Evolutionary conservation across 2,329 filamentous ascomycete genomes (phyloP), one percentile per base, ranked within the genome.

Genomic region (Ceratocystis lukuohia): DNA sequence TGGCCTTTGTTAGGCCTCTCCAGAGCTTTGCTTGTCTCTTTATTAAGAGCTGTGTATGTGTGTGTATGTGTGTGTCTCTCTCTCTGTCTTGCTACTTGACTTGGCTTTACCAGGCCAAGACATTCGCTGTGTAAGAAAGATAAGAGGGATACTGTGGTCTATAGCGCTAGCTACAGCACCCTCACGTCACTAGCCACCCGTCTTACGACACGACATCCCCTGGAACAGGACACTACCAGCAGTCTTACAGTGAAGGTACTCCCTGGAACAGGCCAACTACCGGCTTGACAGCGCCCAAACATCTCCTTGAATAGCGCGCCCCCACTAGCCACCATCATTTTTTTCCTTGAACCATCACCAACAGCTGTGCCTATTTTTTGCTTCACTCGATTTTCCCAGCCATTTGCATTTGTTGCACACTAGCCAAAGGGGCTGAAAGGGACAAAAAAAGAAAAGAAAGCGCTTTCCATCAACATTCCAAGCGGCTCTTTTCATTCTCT

Each of bases 361-460:
- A 15, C 28, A 12, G 46, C 37, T 15, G 37, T 41, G 37, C 37
- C 37, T 41, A 41, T 62, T n/a, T 65, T 44, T 33, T 28, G 48
- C 25, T 46, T 44, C 10, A 15, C n/a, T 56, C 33, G n/a, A 53
- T 53, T 65, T 59, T 37, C 63, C 63, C 63, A 65, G 63, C 63
- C 63, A 65, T 57, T 25, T 41, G 66, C 63, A 48, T 69, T 69
- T 66, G 48, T 66, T 68, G 37, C 37, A 41, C 37, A 15, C 65
- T 17, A 17, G 25, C 45, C n/a, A 7, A 53, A 53, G 48, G 48
- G 48, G 48, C 48, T 41, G 37, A 41, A 41, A 41, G 37, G 12
- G 37, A 41, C 48, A 25, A 53, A 17, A 25, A 53, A 15, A 10
- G 10, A 53, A 53, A 53, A 25, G 48, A 25, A 25, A 10, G 20